Conservation (phyloP, 768 basidiomycete species). For the Coprinopsis sp. region DNA sequence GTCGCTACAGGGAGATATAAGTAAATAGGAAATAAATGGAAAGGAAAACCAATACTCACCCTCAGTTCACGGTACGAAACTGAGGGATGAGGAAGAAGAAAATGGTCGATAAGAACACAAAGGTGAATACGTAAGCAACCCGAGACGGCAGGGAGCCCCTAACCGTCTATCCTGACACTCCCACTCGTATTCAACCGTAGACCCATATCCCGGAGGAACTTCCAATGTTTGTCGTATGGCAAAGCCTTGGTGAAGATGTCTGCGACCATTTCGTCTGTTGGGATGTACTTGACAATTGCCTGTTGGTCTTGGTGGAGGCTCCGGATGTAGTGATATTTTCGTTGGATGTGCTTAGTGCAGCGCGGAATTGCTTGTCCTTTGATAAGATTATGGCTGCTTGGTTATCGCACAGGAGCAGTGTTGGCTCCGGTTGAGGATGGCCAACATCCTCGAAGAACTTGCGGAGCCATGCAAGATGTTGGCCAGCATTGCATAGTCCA, state of each 20-base stretch:
- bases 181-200: conserved; percentile 18
- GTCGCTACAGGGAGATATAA: no score
- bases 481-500: not conserved
- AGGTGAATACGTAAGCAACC: no score
- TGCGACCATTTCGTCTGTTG: conserved; percentile 14
- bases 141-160: no score
- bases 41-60: no score
- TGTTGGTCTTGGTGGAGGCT: conserved; percentile 12
- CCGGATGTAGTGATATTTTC: conserved; percentile 28
- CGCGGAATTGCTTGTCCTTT: conserved; percentile 19
- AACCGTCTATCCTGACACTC: conserved; percentile 18
- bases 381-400: conserved; percentile 20
- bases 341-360: conserved; percentile 35
- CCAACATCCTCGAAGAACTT: conserved; percentile 6
- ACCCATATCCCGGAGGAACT: conserved; percentile 20
- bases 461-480: conserved; percentile 6
- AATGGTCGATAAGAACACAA: no score
- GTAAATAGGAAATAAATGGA: no score
- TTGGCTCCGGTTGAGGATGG: conserved; percentile 9
- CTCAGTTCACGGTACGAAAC: no score
- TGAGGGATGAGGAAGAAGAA: no score
- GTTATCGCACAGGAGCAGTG: conserved; percentile 19
- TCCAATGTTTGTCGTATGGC: conserved; percentile 14
- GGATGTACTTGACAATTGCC: conserved; percentile 10
- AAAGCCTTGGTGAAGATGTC: conserved; percentile 16